Percentiles rank a stretch among this genome's conserved stretches.
phyloP scores from a whole-genome alignment of 306 rosid genomes.

The Malus asiatica region DNA sequence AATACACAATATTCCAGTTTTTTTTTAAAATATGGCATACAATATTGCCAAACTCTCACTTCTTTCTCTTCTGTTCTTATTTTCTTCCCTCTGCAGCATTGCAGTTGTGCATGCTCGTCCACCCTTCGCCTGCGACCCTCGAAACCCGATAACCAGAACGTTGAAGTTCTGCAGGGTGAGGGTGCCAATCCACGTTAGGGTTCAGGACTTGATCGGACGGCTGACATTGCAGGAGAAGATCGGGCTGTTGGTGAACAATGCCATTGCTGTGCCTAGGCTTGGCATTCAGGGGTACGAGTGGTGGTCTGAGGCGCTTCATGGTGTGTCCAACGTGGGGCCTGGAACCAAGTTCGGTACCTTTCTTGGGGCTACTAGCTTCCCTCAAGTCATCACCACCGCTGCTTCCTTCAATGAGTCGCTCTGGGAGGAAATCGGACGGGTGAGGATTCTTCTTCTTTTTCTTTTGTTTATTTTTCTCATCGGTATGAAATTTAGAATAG shows the following conservation, averaged over 20 bases:
- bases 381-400: slow-evolving; percentile 93
- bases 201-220: slow-evolving; percentile 63
- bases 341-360: slow-evolving; percentile 73
- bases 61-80: background rate
- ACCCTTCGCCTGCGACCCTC: slow-evolving; percentile 81
- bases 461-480: background rate
- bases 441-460: slow-evolving; percentile 16
- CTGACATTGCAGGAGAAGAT: slow-evolving; percentile 70
- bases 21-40: background rate
- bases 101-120: slow-evolving; percentile 25
- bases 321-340: slow-evolving; percentile 91
- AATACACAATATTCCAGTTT: background rate
- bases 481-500: background rate
- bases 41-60: background rate
- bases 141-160: slow-evolving; percentile 41
- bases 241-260: slow-evolving; percentile 73
- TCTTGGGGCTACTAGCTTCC: slow-evolving; percentile 83
- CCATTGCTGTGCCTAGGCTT: slow-evolving; percentile 56
- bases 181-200: slow-evolving; percentile 48
- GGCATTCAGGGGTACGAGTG: slow-evolving; percentile 84
- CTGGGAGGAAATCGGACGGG: slow-evolving; percentile 86
- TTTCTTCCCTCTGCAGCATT: background rate
- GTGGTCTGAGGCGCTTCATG: slow-evolving; percentile 83
- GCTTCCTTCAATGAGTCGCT: slow-evolving; percentile 83
- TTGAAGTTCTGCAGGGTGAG: slow-evolving; percentile 40